These are phyloP conservation scores for Moesziomyces sp. DNA, from an alignment of 1,284 basidiomycete genomes.

Conservation along the genomic window DNA sequence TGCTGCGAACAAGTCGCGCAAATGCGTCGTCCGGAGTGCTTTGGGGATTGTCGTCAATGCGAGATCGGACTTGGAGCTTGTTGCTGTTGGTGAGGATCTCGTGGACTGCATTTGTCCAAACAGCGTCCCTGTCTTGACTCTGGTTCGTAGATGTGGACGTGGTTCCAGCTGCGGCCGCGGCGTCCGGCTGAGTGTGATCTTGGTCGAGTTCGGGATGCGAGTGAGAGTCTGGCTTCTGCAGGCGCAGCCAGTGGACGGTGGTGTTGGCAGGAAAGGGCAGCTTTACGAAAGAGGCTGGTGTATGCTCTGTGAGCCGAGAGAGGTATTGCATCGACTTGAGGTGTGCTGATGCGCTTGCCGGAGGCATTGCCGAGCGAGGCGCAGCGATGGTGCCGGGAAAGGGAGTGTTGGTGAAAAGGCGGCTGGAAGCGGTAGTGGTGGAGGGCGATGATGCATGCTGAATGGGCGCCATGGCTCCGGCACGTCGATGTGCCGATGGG, in stretches of 20 bases:
- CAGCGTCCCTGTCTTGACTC: background rate
- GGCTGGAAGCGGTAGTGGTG: conserved; percentile 3
- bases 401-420: conserved; percentile 13
- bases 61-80: background rate
- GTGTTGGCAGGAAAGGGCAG: conserved; percentile 18
- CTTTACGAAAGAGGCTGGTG: conserved; percentile 28
- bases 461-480: conserved; percentile 3
- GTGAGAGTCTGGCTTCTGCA: background rate
- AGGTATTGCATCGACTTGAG: conserved; percentile 20
- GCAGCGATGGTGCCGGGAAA: conserved; percentile 27
- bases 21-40: background rate
- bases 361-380: conserved; percentile 19
- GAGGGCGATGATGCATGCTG: conserved; percentile 35
- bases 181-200: background rate
- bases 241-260: conserved; percentile 20
- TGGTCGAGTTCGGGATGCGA: too few species aligned
- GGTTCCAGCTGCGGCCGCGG: background rate
- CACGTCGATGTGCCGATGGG: conserved; percentile 22
- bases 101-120: conserved; percentile 11
- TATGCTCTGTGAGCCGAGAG: conserved; percentile 19
- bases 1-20: conserved; percentile 1
- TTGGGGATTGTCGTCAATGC: background rate
- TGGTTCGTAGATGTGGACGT: background rate
- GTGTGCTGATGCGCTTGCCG: conserved; percentile 9
- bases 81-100: conserved; percentile 2